Evolutionary conservation across 139 green algal genomes (phyloP).

Genomic region (Chlamydomonas incerta): DNA sequence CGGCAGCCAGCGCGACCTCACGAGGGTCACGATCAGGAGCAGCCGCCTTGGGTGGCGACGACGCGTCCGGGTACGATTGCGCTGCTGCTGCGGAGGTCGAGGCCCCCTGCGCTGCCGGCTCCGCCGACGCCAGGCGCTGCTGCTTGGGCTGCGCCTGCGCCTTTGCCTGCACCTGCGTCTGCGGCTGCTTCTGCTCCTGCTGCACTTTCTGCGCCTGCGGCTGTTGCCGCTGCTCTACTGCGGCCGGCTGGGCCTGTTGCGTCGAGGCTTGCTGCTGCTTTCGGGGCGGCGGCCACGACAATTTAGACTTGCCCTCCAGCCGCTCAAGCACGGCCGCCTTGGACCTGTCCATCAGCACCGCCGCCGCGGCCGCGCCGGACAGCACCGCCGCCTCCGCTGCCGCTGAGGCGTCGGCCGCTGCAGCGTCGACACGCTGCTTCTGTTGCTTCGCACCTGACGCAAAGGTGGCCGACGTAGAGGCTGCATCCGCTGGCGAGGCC

Average conservation of each 20-base stretch:
- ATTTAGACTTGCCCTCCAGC: conserved; percentile 13
- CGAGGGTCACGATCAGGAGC: too few relatives aligned
- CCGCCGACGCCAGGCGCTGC: not conserved
- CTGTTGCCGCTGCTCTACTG: not conserved
- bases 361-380: not conserved
- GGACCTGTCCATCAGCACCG: not conserved
- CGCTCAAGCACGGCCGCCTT: not conserved
- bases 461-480: not conserved
- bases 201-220: not conserved
- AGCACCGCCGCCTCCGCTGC: not conserved
- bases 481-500: not conserved
- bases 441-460: too few relatives aligned
- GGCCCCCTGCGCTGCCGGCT: not conserved
- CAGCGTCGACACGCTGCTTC: too few relatives aligned
- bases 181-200: not conserved
- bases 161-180: not conserved
- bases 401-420: not conserved
- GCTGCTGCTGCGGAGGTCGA: too few relatives aligned
- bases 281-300: not conserved
- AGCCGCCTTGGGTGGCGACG: too few relatives aligned
- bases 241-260: too few relatives aligned
- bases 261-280: not conserved
- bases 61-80: too few relatives aligned
- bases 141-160: not conserved
- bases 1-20: not conserved